A percentile compares a stretch with the other conserved stretches of the same genome.
These are phyloP conservation scores for Yamadazyma conglobata DNA, from an alignment of 1,139 yeast genomes.

Conservation along the genomic window DNA sequence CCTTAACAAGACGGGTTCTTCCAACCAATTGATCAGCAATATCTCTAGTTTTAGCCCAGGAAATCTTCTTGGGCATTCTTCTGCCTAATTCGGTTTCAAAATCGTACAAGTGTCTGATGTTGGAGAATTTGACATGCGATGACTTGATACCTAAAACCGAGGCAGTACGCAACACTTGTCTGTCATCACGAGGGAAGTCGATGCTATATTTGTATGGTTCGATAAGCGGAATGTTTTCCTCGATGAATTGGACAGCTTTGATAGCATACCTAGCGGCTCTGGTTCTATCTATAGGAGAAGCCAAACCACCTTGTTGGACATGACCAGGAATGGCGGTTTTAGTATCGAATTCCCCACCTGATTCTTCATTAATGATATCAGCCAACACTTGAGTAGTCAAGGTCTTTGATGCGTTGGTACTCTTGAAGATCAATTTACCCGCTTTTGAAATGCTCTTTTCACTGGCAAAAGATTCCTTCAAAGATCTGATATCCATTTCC, in stretches of 20 bases:
- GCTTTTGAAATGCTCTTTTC: conserved; percentile 82
- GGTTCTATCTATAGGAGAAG: conserved; percentile 92
- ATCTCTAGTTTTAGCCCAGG: conserved; percentile 74
- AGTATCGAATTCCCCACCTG: conserved; percentile 66
- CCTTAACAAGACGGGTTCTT: conserved; percentile 37
- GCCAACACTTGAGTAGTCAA: conserved; percentile 66
- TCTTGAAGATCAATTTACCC: conserved; percentile 69
- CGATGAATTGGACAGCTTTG: conserved; percentile 83
- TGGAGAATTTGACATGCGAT: conserved; percentile 70
- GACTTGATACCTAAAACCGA: conserved; percentile 83
- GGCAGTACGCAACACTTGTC: conserved; percentile 55
- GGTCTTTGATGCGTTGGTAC: conserved; percentile 67
- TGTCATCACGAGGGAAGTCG: conserved; percentile 34
- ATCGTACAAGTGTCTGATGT: conserved; percentile 75
- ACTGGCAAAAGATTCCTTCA: conserved; percentile 63
- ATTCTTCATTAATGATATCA: conserved; percentile 62
- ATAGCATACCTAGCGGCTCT: conserved; percentile 89
- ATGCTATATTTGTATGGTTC: conserved; percentile 23
- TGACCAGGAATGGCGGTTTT: conserved; percentile 81
- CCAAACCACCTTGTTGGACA: conserved; percentile 95
- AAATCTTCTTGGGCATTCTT: conserved; percentile 87
- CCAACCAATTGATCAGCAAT: conserved; percentile 87
- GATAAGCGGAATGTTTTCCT: conserved; percentile 34
- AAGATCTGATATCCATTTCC: conserved; percentile 22
- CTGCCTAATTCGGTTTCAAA: conserved; percentile 74